A percentile compares a stretch with the other conserved stretches of the same genome.
phyloP scores from a whole-genome alignment of 2,329 filamentous ascomycete genomes.

The Chrysoporthe deuterocubensis region DNA sequence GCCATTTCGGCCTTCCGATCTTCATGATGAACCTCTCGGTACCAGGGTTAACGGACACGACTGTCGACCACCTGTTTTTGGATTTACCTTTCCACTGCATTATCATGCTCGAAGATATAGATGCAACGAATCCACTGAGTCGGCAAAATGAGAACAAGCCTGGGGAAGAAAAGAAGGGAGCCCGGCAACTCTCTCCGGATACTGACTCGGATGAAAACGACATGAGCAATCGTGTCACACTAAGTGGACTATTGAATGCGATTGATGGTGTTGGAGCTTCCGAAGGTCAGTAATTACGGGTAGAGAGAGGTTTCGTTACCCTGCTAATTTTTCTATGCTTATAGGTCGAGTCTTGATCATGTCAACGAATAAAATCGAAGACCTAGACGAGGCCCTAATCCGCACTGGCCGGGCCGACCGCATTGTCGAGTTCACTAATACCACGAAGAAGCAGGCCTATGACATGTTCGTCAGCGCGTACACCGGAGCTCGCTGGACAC shows the following conservation, averaged over 20 bases:
- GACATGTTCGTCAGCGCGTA: constrained; percentile 26
- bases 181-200: not conserved
- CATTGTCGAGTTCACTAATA: constrained; percentile 21
- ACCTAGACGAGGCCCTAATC: constrained; percentile 24
- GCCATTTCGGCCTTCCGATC: constrained; percentile 21
- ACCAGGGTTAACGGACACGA: constrained; percentile 11
- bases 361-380: constrained; percentile 26
- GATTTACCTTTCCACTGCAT: constrained; percentile 20
- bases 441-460: constrained; percentile 16
- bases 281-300: constrained; percentile 10
- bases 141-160: not conserved
- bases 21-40: constrained; percentile 25
- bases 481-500: constrained; percentile 11
- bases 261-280: constrained; percentile 24
- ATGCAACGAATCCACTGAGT: constrained; percentile 20
- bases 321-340: not conserved
- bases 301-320: not conserved
- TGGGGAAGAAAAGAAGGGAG: no score
- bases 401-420: constrained; percentile 22
- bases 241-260: constrained; percentile 25
- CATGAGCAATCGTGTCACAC: constrained; percentile 8
- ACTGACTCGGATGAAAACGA: not conserved
- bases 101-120: constrained; percentile 23
- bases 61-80: constrained; percentile 14
- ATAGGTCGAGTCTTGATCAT: constrained; percentile 25